phyloP scores from a whole-genome alignment of 768 basidiomycete species.

The Boletus vinaceobasis region DNA sequence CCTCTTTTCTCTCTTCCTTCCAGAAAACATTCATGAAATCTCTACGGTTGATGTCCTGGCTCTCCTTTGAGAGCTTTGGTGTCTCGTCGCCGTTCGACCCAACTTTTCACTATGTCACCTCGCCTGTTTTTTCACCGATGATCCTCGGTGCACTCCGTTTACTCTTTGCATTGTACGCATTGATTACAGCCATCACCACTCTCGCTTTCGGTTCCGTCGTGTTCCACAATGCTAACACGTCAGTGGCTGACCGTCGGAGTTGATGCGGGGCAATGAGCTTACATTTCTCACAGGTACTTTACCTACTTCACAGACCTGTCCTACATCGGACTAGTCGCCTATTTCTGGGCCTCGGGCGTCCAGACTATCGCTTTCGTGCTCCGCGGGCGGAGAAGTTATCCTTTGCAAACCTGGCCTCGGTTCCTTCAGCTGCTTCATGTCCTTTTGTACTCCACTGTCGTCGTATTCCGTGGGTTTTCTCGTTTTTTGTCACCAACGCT shows the following conservation, averaged over 20 bases:
- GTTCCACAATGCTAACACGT: constrained; percentile 28
- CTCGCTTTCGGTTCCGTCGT: constrained; percentile 27
- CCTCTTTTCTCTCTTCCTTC: neutral
- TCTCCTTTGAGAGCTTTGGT: constrained; percentile 29
- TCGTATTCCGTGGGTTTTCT: constrained; percentile 52
- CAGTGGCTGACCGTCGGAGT: constrained; percentile 24
- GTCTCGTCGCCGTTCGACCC: constrained; percentile 41
- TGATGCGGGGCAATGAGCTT: neutral
- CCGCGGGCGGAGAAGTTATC: constrained; percentile 39
- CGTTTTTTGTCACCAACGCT: neutral
- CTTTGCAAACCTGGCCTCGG: constrained; percentile 58
- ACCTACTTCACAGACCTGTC: constrained; percentile 65
- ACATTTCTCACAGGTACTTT: constrained; percentile 42
- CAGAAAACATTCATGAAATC: constrained; percentile 3
- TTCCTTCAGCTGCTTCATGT: constrained; percentile 55
- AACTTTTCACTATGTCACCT: constrained; percentile 37
- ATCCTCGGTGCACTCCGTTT: constrained; percentile 45
- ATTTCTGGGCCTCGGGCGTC: constrained; percentile 55
- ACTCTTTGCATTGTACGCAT: constrained; percentile 48
- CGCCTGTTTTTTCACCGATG: constrained; percentile 40
- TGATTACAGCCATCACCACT: constrained; percentile 39
- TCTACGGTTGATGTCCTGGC: neutral
- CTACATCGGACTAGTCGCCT: constrained; percentile 59
- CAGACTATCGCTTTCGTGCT: constrained; percentile 48
- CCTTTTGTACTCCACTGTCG: constrained; percentile 47